Percentiles rank a stretch among this genome's conserved stretches.
phyloP scores from a whole-genome alignment of 495 filamentous ascomycete species.

The Penicillium daleae region DNA sequence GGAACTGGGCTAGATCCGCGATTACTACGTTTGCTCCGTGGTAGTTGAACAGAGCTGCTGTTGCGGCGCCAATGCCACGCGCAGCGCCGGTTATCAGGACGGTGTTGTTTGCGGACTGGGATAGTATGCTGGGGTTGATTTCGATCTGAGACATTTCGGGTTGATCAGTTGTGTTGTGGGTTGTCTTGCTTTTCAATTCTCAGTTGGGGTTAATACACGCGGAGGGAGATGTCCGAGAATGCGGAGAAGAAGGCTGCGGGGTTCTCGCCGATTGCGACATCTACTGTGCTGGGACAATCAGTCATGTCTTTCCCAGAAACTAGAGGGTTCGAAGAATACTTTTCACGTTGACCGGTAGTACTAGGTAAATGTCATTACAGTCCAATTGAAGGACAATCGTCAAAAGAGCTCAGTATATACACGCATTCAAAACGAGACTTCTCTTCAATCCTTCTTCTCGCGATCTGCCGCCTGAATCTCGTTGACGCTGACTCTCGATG shows the following conservation, averaged over 20 bases:
- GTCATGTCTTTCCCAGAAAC: background rate
- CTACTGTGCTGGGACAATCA: background rate
- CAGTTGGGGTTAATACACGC: background rate
- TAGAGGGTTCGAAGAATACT: background rate
- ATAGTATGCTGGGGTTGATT: slow-evolving; percentile 16
- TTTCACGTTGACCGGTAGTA: background rate
- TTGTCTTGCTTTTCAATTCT: background rate
- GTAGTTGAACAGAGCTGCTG: slow-evolving; percentile 29
- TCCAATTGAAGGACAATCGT: background rate
- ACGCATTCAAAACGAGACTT: background rate
- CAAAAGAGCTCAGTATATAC: background rate
- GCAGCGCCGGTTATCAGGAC: slow-evolving; percentile 45
- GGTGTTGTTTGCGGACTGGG: slow-evolving; percentile 21
- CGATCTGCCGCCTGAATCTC: slow-evolving; percentile 28
- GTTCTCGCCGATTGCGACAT: slow-evolving; percentile 5
- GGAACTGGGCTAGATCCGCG: slow-evolving; percentile 28
- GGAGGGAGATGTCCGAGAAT: background rate
- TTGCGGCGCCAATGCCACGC: slow-evolving; percentile 44
- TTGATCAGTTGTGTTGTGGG: background rate
- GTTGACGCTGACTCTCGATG: slow-evolving; percentile 28
- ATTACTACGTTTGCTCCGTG: slow-evolving; percentile 37
- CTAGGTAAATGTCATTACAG: background rate
- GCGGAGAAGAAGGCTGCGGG: slow-evolving; percentile 14
- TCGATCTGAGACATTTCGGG: slow-evolving; percentile 18
- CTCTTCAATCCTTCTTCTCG: slow-evolving; percentile 19